These are phyloP conservation scores for Coemansia aciculifera DNA, from an alignment of 192 early-diverging fungal species.

Conservation along the genomic window DNA sequence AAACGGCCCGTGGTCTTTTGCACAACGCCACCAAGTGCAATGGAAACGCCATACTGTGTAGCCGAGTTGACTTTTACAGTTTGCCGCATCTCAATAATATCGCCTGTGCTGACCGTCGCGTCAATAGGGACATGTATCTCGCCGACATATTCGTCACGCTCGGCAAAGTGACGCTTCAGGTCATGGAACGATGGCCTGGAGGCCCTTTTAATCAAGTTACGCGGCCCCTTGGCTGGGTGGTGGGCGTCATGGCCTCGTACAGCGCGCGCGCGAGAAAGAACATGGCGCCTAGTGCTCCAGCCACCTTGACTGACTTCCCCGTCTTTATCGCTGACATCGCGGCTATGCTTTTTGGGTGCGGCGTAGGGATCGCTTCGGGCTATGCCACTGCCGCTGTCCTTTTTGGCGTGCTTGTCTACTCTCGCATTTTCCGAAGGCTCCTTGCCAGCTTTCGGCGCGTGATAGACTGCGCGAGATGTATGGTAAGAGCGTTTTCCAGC, in stretches of 20 bases:
- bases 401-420: background rate
- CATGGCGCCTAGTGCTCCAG: background rate
- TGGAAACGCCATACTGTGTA: background rate
- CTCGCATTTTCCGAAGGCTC: background rate
- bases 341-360: background rate
- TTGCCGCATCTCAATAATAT: constrained; percentile 41
- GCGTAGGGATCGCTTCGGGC: background rate
- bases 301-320: background rate
- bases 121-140: constrained; percentile 30
- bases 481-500: constrained; percentile 30
- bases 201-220: constrained; percentile 14
- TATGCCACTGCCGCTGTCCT: background rate
- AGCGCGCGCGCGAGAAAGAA: background rate
- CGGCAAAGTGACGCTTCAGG: constrained; percentile 16
- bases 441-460: background rate
- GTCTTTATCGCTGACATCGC: background rate
- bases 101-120: constrained; percentile 36
- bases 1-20: constrained; percentile 47
- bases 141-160: constrained; percentile 1
- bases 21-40: constrained; percentile 19
- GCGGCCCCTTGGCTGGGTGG: background rate
- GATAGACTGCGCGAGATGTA: constrained; percentile 7
- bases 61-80: background rate
- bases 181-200: constrained; percentile 7
- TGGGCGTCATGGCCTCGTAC: background rate